Conservation (phyloP, 1,284 basidiomycete genomes). For the Cyathus olla region DNA sequence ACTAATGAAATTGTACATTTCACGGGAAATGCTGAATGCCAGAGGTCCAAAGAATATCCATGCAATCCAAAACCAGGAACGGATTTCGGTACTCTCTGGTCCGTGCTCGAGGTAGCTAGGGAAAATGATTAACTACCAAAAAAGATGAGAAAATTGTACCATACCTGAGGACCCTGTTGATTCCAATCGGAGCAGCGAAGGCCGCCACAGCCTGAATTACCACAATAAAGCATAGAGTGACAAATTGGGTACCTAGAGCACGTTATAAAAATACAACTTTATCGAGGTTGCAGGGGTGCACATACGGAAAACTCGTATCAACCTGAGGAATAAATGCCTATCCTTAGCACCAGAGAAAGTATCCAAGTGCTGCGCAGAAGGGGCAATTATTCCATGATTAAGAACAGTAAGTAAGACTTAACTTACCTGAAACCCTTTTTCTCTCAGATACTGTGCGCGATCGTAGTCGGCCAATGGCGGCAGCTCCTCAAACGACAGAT, state of each 20-base stretch:
- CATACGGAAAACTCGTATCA: constrained; percentile 28
- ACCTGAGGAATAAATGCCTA: constrained; percentile 40
- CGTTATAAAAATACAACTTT: neutral
- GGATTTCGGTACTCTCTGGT: neutral
- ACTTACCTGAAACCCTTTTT: neutral
- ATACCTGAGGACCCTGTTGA: no score
- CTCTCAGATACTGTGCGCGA: neutral
- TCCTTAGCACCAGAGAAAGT: constrained; percentile 34
- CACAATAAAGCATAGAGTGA: neutral
- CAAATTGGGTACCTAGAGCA: neutral
- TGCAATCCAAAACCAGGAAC: neutral
- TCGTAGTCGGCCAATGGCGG: neutral
- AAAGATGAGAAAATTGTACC: no score
- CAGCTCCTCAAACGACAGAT: neutral
- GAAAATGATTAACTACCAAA: no score
- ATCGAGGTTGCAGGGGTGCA: neutral
- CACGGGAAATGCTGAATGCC: neutral
- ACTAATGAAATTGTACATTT: neutral
- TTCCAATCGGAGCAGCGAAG: no score
- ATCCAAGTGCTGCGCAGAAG: constrained; percentile 40
- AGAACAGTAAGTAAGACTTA: neutral
- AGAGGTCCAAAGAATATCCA: neutral
- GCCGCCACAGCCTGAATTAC: neutral
- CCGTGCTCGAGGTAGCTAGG: no score
- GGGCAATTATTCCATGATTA: neutral